Evolutionary conservation across 2,329 filamentous ascomycete species (phyloP).

Genomic region (Epicoccum nigrum): DNA sequence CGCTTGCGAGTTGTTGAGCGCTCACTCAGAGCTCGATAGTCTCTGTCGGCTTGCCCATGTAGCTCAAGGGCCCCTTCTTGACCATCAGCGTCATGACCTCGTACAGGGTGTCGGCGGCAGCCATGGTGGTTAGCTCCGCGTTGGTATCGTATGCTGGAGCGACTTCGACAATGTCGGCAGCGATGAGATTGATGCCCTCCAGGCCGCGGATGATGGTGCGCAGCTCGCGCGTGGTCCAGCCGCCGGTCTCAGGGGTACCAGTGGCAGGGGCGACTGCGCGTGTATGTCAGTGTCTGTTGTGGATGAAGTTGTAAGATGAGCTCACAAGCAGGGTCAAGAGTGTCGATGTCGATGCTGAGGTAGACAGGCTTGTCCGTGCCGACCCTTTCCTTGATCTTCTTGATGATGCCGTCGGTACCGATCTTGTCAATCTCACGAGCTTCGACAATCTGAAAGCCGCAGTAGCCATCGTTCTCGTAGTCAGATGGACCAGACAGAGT

Average conservation of each 20-base stretch:
- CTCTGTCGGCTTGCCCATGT: slow-evolving; percentile 47
- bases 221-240: slow-evolving; percentile 76
- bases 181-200: slow-evolving; percentile 72
- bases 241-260: slow-evolving; percentile 76
- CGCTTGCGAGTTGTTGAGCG: not conserved
- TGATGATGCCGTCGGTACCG: slow-evolving; percentile 75
- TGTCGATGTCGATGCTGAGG: slow-evolving; percentile 85
- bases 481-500: slow-evolving; percentile 79
- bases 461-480: slow-evolving; percentile 86
- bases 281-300: slow-evolving; percentile 6
- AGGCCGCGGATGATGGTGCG: slow-evolving; percentile 73
- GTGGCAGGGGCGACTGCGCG: slow-evolving; percentile 70
- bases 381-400: slow-evolving; percentile 76
- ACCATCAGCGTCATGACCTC: slow-evolving; percentile 85
- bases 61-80: slow-evolving; percentile 73
- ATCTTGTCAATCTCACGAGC: slow-evolving; percentile 73
- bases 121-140: slow-evolving; percentile 75
- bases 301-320: slow-evolving; percentile 4
- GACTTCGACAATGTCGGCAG: slow-evolving; percentile 75
- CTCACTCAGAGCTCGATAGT: slow-evolving; percentile 33
- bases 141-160: slow-evolving; percentile 76
- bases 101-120: slow-evolving; percentile 72
- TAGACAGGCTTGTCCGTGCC: slow-evolving; percentile 79
- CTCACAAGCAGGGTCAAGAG: slow-evolving; percentile 79
- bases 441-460: slow-evolving; percentile 82